Base-by-base conservation (phyloP, 2,329 filamentous ascomycete species). In the Emericellopsis atlantica region DNA sequence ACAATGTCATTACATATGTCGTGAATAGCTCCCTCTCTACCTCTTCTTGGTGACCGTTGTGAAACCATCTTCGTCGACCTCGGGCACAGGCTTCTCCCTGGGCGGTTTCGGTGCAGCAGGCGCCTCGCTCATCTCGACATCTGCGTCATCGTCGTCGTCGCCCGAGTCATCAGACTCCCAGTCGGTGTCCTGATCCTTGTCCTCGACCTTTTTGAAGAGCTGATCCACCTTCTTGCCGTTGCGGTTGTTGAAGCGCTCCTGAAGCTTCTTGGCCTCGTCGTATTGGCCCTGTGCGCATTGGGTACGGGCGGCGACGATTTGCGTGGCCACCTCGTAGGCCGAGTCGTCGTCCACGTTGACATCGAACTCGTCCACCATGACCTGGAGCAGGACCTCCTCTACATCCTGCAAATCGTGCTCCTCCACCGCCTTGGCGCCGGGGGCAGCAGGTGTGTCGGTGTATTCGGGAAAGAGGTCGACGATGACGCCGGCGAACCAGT, bases 361-460 rank as follows among this genome's bases (percentile, higher is more conserved):
- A 53, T 95, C 88, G 54, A 96, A 98, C 62, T 98, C 92, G 64
- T 96, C 92, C 46, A 84, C 74, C 82, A 96, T 92, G 45, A 95
- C 80, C 54, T 95, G 85, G 37, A 95, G 68, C 37, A 96, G 69
- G 40, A 93, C 79, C 33, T 81, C 74, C 66, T 96, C 90, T 35
- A 95, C 67, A 51, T 95, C 87, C 47, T 82, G 78, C 15, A 74
- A 66, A 50, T 95, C 84, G 10, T 84, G 70, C 49, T 77, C 72
- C 16, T 69, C 64, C 42, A 45, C 44, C 40, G 32, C 42, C 40
- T 41, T 37, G 45, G 45, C 50, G 39, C 47, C 50, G 37, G 48
- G 53, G 37, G 46, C 48, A 33, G 49, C 47, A 36, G 53, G 50
- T 9, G 55, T 48, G 44, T 65, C 60, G 43, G 64, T 63, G 49